phyloP scores from a whole-genome alignment of 2,329 filamentous ascomycete species.

The Alternaria viburni region DNA sequence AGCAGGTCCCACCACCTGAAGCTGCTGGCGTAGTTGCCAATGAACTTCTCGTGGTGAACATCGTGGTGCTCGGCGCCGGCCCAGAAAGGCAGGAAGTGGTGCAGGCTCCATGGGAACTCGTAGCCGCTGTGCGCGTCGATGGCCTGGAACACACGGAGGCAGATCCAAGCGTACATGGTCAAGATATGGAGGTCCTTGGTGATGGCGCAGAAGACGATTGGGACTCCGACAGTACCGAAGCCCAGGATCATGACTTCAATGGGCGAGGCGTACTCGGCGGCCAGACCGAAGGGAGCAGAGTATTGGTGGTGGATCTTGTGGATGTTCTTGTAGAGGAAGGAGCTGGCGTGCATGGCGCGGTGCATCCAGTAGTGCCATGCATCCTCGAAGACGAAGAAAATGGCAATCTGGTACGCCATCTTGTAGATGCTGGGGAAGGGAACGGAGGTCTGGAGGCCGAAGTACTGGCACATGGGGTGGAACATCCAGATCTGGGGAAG shows the following conservation, averaged over 20 bases:
- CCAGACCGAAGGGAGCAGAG: slow-evolving; percentile 93
- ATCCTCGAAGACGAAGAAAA: slow-evolving; percentile 97
- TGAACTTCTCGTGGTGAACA: slow-evolving; percentile 96
- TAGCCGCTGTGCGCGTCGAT: slow-evolving; percentile 98
- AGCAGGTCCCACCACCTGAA: slow-evolving; percentile 99
- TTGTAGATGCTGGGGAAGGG: slow-evolving; percentile 86
- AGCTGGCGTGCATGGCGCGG: slow-evolving; percentile 89
- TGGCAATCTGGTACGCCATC: slow-evolving; percentile 87
- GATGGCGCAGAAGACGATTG: slow-evolving; percentile 81
- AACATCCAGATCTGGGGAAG: slow-evolving; percentile 99
- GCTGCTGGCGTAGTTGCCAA: slow-evolving; percentile 96
- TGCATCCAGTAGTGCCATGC: slow-evolving; percentile 99
- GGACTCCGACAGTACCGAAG: slow-evolving; percentile 80
- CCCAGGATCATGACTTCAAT: slow-evolving; percentile 97
- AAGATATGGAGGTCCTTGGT: slow-evolving; percentile 90
- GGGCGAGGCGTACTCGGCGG: slow-evolving; percentile 95
- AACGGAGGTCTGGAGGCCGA: slow-evolving; percentile 84
- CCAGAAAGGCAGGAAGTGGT: slow-evolving; percentile 97
- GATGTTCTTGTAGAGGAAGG: slow-evolving; percentile 86
- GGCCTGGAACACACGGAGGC: slow-evolving; percentile 91
- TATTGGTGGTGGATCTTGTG: slow-evolving; percentile 99
- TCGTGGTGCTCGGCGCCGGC: slow-evolving; percentile 97
- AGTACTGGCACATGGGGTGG: slow-evolving; percentile 93
- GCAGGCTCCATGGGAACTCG: slow-evolving; percentile 96
- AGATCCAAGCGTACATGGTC: slow-evolving; percentile 98